Conservation (phyloP, 2,329 filamentous ascomycete genomes). For the Fusarium beomiforme region DNA sequence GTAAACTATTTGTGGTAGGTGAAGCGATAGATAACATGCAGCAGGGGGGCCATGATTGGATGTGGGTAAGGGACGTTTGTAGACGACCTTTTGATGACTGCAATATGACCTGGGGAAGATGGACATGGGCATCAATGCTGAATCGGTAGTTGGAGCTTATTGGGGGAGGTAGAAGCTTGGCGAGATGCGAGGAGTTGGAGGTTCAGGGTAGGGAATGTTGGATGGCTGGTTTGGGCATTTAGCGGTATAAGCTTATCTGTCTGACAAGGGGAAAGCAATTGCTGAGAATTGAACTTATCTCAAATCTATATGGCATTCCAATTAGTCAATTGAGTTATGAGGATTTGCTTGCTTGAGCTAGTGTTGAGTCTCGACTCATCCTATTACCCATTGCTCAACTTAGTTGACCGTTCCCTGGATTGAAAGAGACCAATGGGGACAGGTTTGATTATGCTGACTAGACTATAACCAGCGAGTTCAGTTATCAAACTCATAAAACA, state of each 20-base stretch:
- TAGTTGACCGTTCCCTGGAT: slow-evolving; percentile 3
- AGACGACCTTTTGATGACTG: slow-evolving; percentile 7
- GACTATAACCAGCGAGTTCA: background rate
- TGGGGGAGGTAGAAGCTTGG: slow-evolving; percentile 1
- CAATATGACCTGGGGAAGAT: background rate
- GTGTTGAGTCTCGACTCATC: background rate
- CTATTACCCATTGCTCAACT: no score
- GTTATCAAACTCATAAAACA: background rate
- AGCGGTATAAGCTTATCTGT: background rate
- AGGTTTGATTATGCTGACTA: slow-evolving; percentile 39
- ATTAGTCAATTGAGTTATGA: background rate
- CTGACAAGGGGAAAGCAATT: background rate
- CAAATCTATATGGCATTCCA: background rate
- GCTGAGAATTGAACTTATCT: background rate
- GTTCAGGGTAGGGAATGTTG: slow-evolving; percentile 15
- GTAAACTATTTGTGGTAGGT: slow-evolving; percentile 31
- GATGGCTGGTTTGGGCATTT: background rate
- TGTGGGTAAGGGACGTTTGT: slow-evolving; percentile 17
- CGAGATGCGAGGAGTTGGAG: background rate
- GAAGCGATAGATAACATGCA: slow-evolving; percentile 20
- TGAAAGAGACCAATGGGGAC: slow-evolving; percentile 31
- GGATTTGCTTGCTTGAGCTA: no score
- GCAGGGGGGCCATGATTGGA: slow-evolving; percentile 20
- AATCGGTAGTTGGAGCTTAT: background rate
- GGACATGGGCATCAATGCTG: background rate